These are phyloP conservation scores for Anacardium occidentale DNA, from an alignment of 345 rosid genomes.

Conservation along the genomic window DNA sequence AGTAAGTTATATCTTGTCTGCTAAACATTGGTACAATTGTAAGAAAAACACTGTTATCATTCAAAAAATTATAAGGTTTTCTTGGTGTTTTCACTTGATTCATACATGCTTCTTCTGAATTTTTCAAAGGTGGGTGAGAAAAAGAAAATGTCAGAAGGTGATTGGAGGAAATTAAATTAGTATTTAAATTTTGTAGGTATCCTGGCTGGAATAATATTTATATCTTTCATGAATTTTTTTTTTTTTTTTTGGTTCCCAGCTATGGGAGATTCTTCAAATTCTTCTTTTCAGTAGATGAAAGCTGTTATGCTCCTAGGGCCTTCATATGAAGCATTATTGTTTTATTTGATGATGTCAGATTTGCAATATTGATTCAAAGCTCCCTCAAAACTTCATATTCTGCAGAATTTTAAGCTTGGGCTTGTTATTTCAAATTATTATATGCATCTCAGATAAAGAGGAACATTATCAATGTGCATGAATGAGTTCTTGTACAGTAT, in stretches of 20 bases:
- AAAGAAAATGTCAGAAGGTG: neutral
- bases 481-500: neutral
- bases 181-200: neutral
- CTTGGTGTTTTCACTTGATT: slow-evolving; percentile 2
- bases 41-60: neutral
- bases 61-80: neutral
- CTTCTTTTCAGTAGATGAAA: neutral
- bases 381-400: neutral
- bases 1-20: slow-evolving; percentile 45
- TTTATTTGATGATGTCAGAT: neutral
- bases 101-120: neutral
- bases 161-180: neutral
- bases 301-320: neutral
- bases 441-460: neutral
- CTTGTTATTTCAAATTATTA: neutral
- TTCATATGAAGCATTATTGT: neutral
- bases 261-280: slow-evolving; percentile 3
- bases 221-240: slow-evolving; percentile 1
- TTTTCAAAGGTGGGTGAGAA: neutral
- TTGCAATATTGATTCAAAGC: neutral
- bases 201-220: slow-evolving; percentile 1
- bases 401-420: neutral
- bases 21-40: neutral
- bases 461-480: too few relatives aligned
- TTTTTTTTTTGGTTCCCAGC: slow-evolving; percentile 9